These are phyloP conservation scores for Candida pseudoviswanathii DNA, from an alignment of 1,139 yeast species.

Conservation along the genomic window DNA sequence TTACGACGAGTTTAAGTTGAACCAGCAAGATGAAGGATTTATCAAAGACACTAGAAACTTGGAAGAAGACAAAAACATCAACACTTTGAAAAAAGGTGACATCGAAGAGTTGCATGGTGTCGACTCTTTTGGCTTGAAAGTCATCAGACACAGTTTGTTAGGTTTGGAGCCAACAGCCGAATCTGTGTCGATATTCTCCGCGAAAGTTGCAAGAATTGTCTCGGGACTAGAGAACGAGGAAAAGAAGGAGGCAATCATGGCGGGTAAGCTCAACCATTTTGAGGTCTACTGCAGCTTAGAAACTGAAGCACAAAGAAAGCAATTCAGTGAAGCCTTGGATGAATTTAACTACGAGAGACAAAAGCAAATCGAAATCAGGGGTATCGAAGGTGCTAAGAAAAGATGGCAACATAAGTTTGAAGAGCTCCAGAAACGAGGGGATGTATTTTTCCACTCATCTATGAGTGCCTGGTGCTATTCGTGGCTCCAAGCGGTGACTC, in stretches of 20 bases:
- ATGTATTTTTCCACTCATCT: slow-evolving; percentile 53
- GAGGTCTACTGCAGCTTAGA: slow-evolving; percentile 57
- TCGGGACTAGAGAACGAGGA: slow-evolving; percentile 36
- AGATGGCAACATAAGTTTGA: slow-evolving; percentile 88
- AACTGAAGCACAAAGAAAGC: slow-evolving; percentile 51
- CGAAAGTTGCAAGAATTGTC: slow-evolving; percentile 35
- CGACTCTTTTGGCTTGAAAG: slow-evolving; percentile 77
- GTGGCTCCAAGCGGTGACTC: slow-evolving; percentile 74
- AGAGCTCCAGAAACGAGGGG: slow-evolving; percentile 66
- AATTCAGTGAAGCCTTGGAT: slow-evolving; percentile 68
- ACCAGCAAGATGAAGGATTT: slow-evolving; percentile 15
- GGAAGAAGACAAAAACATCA: slow-evolving; percentile 29
- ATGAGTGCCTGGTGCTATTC: slow-evolving; percentile 76
- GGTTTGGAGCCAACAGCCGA: slow-evolving; percentile 49
- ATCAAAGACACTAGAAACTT: slow-evolving; percentile 29
- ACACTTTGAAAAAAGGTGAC: slow-evolving; percentile 44
- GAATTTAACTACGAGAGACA: slow-evolving; percentile 76
- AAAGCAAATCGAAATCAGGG: slow-evolving; percentile 70
- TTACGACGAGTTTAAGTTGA: slow-evolving; percentile 23
- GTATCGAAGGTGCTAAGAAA: slow-evolving; percentile 82
- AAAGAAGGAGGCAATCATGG: slow-evolving; percentile 7
- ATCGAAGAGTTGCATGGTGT: slow-evolving; percentile 66
- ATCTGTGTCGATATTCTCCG: slow-evolving; percentile 12
- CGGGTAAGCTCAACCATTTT: slow-evolving; percentile 52
- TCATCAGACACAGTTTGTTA: slow-evolving; percentile 73